Evolutionary conservation across 352 stramenopile genomes (phyloP).

Genomic region (Phytophthora chlamydospora): DNA sequence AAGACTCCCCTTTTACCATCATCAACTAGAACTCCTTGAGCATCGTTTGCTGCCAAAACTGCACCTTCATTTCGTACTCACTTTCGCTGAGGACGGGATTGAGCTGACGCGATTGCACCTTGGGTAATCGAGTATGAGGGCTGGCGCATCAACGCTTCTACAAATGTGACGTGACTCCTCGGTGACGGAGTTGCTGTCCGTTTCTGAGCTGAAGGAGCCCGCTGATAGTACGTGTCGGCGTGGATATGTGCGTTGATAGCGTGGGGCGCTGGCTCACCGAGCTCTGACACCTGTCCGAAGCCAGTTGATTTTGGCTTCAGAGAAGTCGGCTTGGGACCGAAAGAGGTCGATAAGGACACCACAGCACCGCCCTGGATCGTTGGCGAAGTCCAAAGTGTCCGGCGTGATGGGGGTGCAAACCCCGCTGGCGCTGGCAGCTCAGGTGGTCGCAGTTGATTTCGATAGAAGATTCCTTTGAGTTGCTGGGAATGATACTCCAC

Average conservation of each 20-base stretch:
- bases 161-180: conserved; percentile 23
- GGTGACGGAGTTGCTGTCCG: conserved; percentile 20
- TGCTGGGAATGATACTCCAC: conserved; percentile 3
- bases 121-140: conserved; percentile 35
- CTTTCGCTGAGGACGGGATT: conserved; percentile 3
- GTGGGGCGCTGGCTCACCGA: too few relatives aligned
- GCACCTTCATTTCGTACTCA: conserved; percentile 10
- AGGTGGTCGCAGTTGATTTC: conserved; percentile 24
- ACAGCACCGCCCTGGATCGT: conserved; percentile 4
- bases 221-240: neutral
- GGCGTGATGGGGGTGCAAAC: conserved; percentile 3
- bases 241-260: too few relatives aligned
- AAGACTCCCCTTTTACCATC: too few relatives aligned
- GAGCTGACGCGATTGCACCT: conserved; percentile 14
- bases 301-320: neutral
- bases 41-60: neutral
- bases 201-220: conserved; percentile 1
- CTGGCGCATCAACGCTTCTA: conserved; percentile 38
- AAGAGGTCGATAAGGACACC: neutral
- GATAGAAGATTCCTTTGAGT: conserved; percentile 35
- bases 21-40: too few relatives aligned
- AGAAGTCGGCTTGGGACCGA: conserved; percentile 2
- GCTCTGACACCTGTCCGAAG: neutral
- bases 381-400: conserved; percentile 14
- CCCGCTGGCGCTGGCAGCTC: conserved; percentile 17